Percentiles rank a stretch among this genome's conserved stretches.
Evolutionary conservation across 306 rosid species (phyloP).

Genomic region (Biancaea sappan): DNA sequence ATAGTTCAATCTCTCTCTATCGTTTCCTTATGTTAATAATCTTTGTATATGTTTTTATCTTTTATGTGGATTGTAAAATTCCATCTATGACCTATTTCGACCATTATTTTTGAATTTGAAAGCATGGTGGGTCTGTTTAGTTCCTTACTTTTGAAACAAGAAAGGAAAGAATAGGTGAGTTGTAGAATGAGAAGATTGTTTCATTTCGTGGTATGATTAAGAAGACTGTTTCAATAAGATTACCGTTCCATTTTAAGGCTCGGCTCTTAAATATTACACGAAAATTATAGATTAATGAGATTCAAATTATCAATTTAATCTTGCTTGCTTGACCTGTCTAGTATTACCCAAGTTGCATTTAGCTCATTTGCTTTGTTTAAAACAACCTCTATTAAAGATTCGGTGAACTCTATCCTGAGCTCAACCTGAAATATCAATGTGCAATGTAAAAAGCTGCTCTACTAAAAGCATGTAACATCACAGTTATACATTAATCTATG

Average conservation of each 20-base stretch:
- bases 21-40: too few species aligned
- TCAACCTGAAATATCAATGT: slow-evolving; percentile 54
- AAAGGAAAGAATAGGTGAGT: too few species aligned
- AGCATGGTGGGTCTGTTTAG: too few species aligned
- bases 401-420: slow-evolving; percentile 50
- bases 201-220: not conserved
- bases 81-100: too few species aligned
- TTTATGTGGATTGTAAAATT: too few species aligned
- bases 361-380: slow-evolving; percentile 44
- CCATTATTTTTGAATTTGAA: too few species aligned
- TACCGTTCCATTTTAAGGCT: not conserved
- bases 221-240: not conserved
- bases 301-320: slow-evolving; percentile 13
- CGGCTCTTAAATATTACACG: not conserved
- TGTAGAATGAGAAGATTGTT: too few species aligned
- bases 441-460: slow-evolving; percentile 13
- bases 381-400: slow-evolving; percentile 54
- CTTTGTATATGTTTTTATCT: too few species aligned
- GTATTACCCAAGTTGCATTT: slow-evolving; percentile 74
- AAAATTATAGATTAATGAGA: not conserved
- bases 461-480: slow-evolving; percentile 11
- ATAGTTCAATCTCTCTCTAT: too few species aligned
- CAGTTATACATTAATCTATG: not conserved
- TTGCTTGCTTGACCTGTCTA: slow-evolving; percentile 75
- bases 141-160: too few species aligned